Evolutionary conservation across 192 early-diverging fungal species (phyloP), one percentile per base, ranked within the genome.

Genomic region (Gaertneriomyces sp.): DNA sequence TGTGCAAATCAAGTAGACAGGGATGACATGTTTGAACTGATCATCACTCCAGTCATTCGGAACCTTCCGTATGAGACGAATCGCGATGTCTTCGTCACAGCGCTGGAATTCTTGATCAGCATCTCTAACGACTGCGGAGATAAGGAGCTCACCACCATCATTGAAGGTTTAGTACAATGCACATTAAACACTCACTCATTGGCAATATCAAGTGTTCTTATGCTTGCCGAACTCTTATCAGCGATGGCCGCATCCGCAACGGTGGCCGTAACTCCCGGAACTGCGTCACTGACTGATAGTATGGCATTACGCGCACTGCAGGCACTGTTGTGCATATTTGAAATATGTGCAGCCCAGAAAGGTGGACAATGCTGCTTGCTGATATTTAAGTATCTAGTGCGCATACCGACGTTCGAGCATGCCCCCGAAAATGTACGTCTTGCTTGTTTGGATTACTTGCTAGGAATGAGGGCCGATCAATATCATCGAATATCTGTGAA

Each of bases 341-440:
- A 55, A 41, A 46, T 16, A 11, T 39, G 54, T 25, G 68, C 68
- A 6, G 51, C 10, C 8, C 16, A 47, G 54, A 14, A 53, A 12
- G 53, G 54, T 0, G 68, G 54, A 38, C 39, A 39, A 7, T 60
- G 53, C 11, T 63, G 60, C 47, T 17, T 70, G 45, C 54, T 56
- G 5, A 62, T 70, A 4, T 70, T 59, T 53, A 69, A 69, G 59
- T 69, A 69, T 41, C 59, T 69, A 41, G 60, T 69, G 4, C 50
- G 59, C 0, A 51, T 69, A 16, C 60, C 67, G 12, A 69, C 67
- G 6, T 69, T 62, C 50, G 50, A 60, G 39, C 42, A 12, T 7
- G 49, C 52, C 9, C 59, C 58, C 4, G 19, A 38, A 10, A 33
- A 47, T 6, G 52, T 69, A 5, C 58, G 67, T 12, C 46, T 62